Conservation (phyloP, 2,329 filamentous ascomycete species). For the Emergomyces pasteurianus region DNA sequence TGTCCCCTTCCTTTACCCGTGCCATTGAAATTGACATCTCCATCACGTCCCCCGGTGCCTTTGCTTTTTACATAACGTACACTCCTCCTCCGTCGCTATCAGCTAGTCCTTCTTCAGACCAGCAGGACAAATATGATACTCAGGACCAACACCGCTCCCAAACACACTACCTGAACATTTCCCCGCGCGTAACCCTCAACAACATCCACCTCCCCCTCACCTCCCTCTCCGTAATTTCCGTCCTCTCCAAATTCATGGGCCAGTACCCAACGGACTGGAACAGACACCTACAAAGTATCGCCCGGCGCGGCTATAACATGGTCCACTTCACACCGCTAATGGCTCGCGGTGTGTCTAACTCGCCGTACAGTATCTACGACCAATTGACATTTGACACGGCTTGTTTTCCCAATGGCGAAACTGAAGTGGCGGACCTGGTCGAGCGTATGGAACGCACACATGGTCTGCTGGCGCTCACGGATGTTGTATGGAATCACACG, state of each 20-base stretch:
- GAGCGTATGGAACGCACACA: slow-evolving; percentile 72
- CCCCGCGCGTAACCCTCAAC: slow-evolving; percentile 64
- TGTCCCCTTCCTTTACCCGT: slow-evolving; percentile 85
- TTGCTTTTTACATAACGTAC: slow-evolving; percentile 90
- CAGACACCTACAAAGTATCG: slow-evolving; percentile 75
- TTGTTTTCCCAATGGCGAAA: slow-evolving; percentile 74
- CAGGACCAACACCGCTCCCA: slow-evolving; percentile 48
- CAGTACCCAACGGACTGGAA: slow-evolving; percentile 84
- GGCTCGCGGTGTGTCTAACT: slow-evolving; percentile 79
- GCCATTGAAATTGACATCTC: slow-evolving; percentile 82
- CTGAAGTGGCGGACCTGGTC: slow-evolving; percentile 66
- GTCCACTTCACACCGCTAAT: slow-evolving; percentile 95
- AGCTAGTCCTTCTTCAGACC: slow-evolving; percentile 35
- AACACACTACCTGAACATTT: slow-evolving; percentile 87
- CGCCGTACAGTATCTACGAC: slow-evolving; percentile 92
- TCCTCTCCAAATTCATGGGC: slow-evolving; percentile 97
- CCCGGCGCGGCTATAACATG: slow-evolving; percentile 93
- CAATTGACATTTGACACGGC: slow-evolving; percentile 75
- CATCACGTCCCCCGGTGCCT: slow-evolving; percentile 71
- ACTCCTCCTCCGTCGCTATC: slow-evolving; percentile 72
- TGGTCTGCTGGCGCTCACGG: slow-evolving; percentile 76
- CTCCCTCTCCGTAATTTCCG: slow-evolving; percentile 80
- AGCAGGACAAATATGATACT: background rate
- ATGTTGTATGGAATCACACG: slow-evolving; percentile 97
- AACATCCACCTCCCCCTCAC: slow-evolving; percentile 66